These are phyloP conservation scores for Chrysopogon serrulatus DNA, from an alignment of 176 grass and related monocot genomes.

Conservation along the genomic window DNA sequence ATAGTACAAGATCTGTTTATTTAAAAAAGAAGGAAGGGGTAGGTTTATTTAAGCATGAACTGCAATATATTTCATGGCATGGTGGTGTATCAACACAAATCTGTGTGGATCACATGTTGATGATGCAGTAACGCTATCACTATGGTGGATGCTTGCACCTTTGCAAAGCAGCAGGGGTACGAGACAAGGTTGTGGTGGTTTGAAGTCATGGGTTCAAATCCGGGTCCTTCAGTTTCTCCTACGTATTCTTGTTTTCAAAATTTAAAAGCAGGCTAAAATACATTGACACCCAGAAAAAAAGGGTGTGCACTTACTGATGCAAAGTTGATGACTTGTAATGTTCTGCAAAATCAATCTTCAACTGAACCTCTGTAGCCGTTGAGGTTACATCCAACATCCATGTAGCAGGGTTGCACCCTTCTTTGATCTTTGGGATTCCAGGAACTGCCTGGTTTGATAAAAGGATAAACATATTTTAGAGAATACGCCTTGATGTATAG, in stretches of 20 bases:
- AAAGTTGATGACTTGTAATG: conserved; percentile 60
- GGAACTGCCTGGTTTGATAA: conserved; percentile 45
- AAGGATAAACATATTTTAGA: conserved; percentile 5
- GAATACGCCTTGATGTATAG: neutral
- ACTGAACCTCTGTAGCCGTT: conserved; percentile 43
- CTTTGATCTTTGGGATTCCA: conserved; percentile 66
- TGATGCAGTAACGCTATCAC: no score
- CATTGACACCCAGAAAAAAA: neutral
- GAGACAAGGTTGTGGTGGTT: neutral
- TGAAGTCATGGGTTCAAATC: neutral
- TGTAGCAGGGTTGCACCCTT: conserved; percentile 78
- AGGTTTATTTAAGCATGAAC: neutral
- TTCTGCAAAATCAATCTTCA: conserved; percentile 65
- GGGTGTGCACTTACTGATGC: conserved; percentile 47
- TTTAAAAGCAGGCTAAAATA: neutral
- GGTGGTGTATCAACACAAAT: neutral
- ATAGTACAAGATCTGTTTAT: conserved; percentile 19
- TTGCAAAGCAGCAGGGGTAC: neutral
- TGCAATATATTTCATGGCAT: conserved; percentile 2
- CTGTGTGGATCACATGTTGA: neutral
- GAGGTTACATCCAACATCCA: conserved; percentile 89
- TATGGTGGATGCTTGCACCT: neutral
- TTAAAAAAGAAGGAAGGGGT: conserved; percentile 10
- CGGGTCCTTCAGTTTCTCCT: neutral
- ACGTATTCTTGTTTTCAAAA: neutral